Conservation (phyloP, 2,329 filamentous ascomycete genomes). For the Cadophora malorum region DNA sequence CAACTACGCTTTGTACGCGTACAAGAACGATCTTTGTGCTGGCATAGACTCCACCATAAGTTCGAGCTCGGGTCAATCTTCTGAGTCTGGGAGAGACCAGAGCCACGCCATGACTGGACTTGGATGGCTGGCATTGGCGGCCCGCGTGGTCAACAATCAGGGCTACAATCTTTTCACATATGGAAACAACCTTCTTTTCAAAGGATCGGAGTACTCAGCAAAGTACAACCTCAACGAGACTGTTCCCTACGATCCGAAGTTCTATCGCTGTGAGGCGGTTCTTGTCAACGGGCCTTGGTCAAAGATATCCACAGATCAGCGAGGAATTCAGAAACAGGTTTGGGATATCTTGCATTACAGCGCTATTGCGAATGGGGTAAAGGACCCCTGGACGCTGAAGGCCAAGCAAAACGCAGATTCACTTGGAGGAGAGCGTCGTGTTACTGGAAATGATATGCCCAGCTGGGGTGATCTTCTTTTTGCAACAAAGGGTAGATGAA, state of each 20-base stretch:
- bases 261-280: conserved; percentile 49
- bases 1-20: conserved; percentile 50
- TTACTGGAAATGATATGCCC: conserved; percentile 35
- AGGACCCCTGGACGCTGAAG: neutral
- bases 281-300: conserved; percentile 50
- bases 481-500: neutral
- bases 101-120: conserved; percentile 45
- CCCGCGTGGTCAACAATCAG: conserved; percentile 47
- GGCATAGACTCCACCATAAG: conserved; percentile 45
- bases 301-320: neutral
- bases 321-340: neutral
- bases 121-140: conserved; percentile 47
- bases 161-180: conserved; percentile 33
- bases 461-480: conserved; percentile 46
- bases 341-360: conserved; percentile 6
- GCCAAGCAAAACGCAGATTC: neutral
- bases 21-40: conserved; percentile 48
- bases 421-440: neutral
- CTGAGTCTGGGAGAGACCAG: conserved; percentile 50
- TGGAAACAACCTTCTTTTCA: conserved; percentile 34
- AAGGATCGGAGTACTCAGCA: conserved; percentile 49
- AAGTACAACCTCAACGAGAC: conserved; percentile 48
- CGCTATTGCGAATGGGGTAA: neutral
- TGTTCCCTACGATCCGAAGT: conserved; percentile 47
- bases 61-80: conserved; percentile 46